Base-by-base conservation (phyloP, 2,329 filamentous ascomycete genomes). In the Aspergillus clavatus region DNA sequence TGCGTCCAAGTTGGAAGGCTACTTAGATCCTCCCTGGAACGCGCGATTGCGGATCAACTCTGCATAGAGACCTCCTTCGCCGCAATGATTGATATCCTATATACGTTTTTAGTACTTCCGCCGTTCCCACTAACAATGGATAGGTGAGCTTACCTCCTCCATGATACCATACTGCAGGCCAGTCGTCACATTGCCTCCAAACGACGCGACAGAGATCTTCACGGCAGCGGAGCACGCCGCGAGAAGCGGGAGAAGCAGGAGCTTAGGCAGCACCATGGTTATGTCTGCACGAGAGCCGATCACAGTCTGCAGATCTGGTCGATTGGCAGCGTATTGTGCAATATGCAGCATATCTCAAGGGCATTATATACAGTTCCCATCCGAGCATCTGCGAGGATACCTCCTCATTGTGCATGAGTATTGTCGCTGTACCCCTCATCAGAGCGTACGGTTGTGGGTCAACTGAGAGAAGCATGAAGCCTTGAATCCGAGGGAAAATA, bases 41-140 rank as follows among this genome's bases (percentile, higher is more conserved):
- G 63, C 65, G 43, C 63, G 54, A 36, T 68, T 67, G 38, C 55
- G 53, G 29, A 68, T 58, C 37, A 66, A 41, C 41, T 67, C 63
- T 12, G 59, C 65, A 41, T 67, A 67, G 7, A 68, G 52, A 38
- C 65, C 64, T 14, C 65, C 65, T 38, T 62, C 58, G 5, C 53
- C 57, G n/a, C 58, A 58, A 26, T 62, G 58, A n/a, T 61, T 62
- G 42, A 62, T 62, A 54, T 61, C 58, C 58, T 62, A 27, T 3
- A 37, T 6, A 2, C 11, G 8, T 2, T 7, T 8, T 41, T 14
- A 37, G 23, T 16, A 16, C 7, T 12, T 14, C 4, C 7, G n/a
- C 21, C n/a, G 3, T 5, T 3, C 10, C 12, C 31, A n/a, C 7
- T 5, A 8, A 3, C 8, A 16, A 4, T 10, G 7, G 4, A 19